Base-by-base conservation (phyloP, 2,329 filamentous ascomycete genomes). In the Zasmidium citrigriseum region DNA sequence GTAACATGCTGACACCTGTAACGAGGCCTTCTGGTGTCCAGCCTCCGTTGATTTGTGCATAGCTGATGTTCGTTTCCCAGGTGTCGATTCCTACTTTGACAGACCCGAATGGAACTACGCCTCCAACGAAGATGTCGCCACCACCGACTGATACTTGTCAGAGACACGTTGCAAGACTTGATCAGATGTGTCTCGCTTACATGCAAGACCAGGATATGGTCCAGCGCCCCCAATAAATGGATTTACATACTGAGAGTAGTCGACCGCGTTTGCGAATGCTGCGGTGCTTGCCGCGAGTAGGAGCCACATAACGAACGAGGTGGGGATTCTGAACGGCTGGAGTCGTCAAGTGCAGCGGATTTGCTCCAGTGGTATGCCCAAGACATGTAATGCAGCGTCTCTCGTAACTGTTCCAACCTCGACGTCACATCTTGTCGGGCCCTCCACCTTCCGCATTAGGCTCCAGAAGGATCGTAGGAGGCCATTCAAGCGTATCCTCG, bases 161-260 rank as follows among this genome's bases (percentile, higher is more conserved):
- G 27, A 29, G n/a, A n/a, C n/a, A n/a, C n/a, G n/a, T 29, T 29
- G 27, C 7, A 29, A 29, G 14, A 29, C 14, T 29, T 14, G 14
- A 29, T 7, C 7, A 29, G 7, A 7, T 29, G 27, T n/a, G 14
- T 29, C 27, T 29, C 14, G 7, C 27, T 29, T 14, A 29, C 27
- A 80, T 0, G 77, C 75, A 12, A 75, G 73, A 9, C 79, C 78
- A 2, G 76, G 73, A 3, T 74, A 70, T 0, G 77, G 75, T 0
- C 80, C 80, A 62, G 80, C 76, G 11, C 78, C 76, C 1, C 80
- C 80, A 47, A 82, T 80, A 55, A 83, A 80, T 0, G 76, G 78
- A 59, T 82, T 80, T 4, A 83, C 80, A 70, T 77, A 76, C 59
- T 76, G 64, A 1, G 76, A 66, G 57, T 74, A 78, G 62, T 79